Percentiles rank a stretch among this genome's conserved stretches.
These are phyloP conservation scores for Echinosophora koreensis DNA, from an alignment of 306 rosid genomes.

Conservation along the genomic window DNA sequence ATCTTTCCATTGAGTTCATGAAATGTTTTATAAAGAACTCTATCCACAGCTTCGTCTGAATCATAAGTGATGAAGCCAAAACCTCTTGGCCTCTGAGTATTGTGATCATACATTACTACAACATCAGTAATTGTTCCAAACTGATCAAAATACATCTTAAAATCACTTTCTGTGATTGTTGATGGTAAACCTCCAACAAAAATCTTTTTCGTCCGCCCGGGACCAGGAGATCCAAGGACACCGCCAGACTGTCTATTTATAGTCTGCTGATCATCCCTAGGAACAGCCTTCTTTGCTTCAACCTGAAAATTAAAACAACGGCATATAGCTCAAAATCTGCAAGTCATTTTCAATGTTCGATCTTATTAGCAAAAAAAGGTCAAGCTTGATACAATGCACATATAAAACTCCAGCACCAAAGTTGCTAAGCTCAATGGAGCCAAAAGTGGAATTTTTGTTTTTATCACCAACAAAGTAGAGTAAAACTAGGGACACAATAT, in stretches of 20 bases:
- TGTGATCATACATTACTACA: conserved; percentile 97
- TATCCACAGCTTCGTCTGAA: conserved; percentile 87
- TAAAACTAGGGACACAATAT: conserved; percentile 27
- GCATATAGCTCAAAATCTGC: conserved; percentile 43
- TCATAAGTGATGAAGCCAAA: conserved; percentile 94
- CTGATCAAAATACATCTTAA: conserved; percentile 85
- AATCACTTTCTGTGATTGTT: conserved; percentile 82
- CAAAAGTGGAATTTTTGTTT: conserved; percentile 13
- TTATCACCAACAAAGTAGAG: conserved; percentile 11
- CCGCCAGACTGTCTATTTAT: conserved; percentile 61
- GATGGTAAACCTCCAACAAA: conserved; percentile 95
- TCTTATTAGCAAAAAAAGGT: conserved; percentile 17
- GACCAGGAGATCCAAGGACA: conserved; percentile 78
- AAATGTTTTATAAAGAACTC: conserved; percentile 82
- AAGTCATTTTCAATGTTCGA: conserved; percentile 37
- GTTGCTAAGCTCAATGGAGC: conserved; percentile 1
- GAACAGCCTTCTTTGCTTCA: conserved; percentile 98
- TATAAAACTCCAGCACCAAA: conserved; percentile 30
- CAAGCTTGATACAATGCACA: conserved; percentile 49
- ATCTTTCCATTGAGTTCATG: conserved; percentile 92
- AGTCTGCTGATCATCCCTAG: conserved; percentile 82
- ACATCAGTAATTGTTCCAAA: conserved; percentile 87
- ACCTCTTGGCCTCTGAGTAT: conserved; percentile 96
- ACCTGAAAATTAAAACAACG: conserved; percentile 67
- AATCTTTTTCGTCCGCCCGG: conserved; percentile 85